Evolutionary conservation across 129 eudicot species (phyloP).

Genomic region (Ambrosia artemisiifolia): DNA sequence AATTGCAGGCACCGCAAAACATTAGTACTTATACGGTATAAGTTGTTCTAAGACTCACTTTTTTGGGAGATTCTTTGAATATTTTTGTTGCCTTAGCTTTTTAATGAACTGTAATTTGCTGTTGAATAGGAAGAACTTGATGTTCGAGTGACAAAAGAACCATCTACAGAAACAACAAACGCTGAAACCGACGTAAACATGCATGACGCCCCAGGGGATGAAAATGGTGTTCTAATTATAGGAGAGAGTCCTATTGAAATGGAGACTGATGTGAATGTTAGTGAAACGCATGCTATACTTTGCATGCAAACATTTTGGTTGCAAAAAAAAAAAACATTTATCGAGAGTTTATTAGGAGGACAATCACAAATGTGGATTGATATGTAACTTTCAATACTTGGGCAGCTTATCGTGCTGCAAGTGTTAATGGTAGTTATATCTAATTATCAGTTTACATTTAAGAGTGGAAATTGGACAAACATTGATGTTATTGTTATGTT

Average conservation of each 20-base stretch:
- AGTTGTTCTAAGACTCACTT: neutral
- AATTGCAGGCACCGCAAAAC: constrained; percentile 72
- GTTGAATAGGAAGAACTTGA: constrained; percentile 85
- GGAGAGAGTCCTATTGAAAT: constrained; percentile 56
- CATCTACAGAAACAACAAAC: constrained; percentile 43
- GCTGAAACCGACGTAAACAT: constrained; percentile 65
- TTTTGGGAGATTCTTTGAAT: neutral
- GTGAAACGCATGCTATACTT: neutral
- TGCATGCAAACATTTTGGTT: neutral
- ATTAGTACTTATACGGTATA: constrained; percentile 86
- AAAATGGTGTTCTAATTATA: constrained; percentile 57
- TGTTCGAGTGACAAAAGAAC: constrained; percentile 64
- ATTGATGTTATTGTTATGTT: no score
- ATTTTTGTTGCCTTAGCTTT: constrained; percentile 9
- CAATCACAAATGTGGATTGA: neutral
- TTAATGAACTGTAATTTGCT: no score
- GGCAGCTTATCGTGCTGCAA: neutral
- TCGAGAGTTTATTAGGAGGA: neutral
- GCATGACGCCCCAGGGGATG: constrained; percentile 74
- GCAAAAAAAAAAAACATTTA: neutral
- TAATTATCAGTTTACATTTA: no score
- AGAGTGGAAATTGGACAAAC: no score
- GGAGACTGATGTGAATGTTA: constrained; percentile 82
- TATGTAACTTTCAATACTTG: neutral
- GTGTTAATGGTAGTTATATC: no score